Conservation (phyloP, 108 stramenopile genomes). For the Pseudonitzschia multistriata region DNA sequence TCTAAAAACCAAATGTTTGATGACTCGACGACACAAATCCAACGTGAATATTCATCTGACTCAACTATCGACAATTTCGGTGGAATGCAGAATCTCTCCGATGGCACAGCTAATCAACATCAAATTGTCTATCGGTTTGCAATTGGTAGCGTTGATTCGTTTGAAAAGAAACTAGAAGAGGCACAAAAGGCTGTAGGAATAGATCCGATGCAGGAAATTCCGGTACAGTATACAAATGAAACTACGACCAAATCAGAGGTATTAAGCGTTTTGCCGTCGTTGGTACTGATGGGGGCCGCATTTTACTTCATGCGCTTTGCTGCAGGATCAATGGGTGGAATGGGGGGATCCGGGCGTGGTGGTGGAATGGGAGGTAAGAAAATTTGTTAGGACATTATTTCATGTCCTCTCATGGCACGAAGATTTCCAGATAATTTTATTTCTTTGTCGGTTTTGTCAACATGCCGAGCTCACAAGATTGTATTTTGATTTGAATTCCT, state of each 20-base stretch:
- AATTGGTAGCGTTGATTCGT: constrained; percentile 94
- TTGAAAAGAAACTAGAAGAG: constrained; percentile 93
- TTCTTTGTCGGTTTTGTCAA: not conserved
- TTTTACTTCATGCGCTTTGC: constrained; percentile 75
- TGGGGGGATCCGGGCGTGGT: constrained; percentile 56
- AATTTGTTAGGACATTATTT: no score
- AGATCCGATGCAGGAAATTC: constrained; percentile 72
- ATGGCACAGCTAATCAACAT: constrained; percentile 10
- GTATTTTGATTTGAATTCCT: not conserved
- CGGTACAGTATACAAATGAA: constrained; percentile 92
- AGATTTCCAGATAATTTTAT: constrained; percentile 1
- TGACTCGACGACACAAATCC: not conserved
- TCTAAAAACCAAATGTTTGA: constrained; percentile 1
- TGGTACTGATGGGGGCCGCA: constrained; percentile 76
- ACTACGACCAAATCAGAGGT: constrained; percentile 79
- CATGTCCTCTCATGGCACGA: not conserved
- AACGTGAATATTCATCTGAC: constrained; percentile 13
- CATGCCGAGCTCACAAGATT: not conserved
- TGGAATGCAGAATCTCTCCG: not conserved
- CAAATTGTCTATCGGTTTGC: constrained; percentile 84
- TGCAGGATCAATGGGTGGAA: constrained; percentile 74
- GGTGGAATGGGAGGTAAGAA: constrained; percentile 63
- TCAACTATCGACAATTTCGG: not conserved
- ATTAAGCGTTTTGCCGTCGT: constrained; percentile 64
- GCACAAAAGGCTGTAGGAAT: constrained; percentile 89